These are phyloP conservation scores for Berkeleyomyces basicola DNA, from an alignment of 2,329 filamentous ascomycete species.

Conservation along the genomic window DNA sequence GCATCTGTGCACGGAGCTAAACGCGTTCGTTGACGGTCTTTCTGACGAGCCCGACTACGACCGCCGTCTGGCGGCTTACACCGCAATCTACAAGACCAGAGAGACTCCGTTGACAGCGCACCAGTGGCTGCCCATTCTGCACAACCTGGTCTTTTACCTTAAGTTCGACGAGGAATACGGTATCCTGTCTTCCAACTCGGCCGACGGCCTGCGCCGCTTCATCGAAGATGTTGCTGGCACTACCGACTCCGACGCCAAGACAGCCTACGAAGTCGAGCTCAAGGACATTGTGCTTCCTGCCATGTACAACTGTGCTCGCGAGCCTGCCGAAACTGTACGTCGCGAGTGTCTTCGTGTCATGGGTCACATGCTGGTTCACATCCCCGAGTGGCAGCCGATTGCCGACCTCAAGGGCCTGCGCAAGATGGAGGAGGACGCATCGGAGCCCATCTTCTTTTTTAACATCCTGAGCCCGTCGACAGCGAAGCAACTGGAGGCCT, in stretches of 20 bases:
- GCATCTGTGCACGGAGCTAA: slow-evolving; percentile 58
- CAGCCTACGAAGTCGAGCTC: slow-evolving; percentile 41
- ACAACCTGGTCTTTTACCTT: slow-evolving; percentile 80
- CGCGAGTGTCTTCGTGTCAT: slow-evolving; percentile 68
- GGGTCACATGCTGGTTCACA: slow-evolving; percentile 56
- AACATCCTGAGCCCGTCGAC: slow-evolving; percentile 85
- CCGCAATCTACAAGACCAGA: slow-evolving; percentile 46
- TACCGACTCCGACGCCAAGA: slow-evolving; percentile 21
- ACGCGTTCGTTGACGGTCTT: slow-evolving; percentile 54
- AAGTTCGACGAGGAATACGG: slow-evolving; percentile 76
- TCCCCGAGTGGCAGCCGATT: slow-evolving; percentile 54
- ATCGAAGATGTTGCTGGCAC: slow-evolving; percentile 42
- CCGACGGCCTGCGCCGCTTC: slow-evolving; percentile 63
- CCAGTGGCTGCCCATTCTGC: slow-evolving; percentile 76
- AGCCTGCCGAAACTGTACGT: slow-evolving; percentile 68
- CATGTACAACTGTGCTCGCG: slow-evolving; percentile 58
- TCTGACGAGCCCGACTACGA: slow-evolving; percentile 85
- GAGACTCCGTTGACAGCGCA: slow-evolving; percentile 42
- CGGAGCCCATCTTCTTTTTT: slow-evolving; percentile 64
- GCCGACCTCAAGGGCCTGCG: slow-evolving; percentile 53
- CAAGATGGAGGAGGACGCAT: slow-evolving; percentile 42
- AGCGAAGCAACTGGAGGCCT: slow-evolving; percentile 66
- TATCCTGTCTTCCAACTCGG: slow-evolving; percentile 63
- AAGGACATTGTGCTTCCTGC: slow-evolving; percentile 53
- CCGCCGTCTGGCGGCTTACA: slow-evolving; percentile 61